phyloP scores from a whole-genome alignment of 352 stramenopile species.

The Pythium phragmitis region DNA sequence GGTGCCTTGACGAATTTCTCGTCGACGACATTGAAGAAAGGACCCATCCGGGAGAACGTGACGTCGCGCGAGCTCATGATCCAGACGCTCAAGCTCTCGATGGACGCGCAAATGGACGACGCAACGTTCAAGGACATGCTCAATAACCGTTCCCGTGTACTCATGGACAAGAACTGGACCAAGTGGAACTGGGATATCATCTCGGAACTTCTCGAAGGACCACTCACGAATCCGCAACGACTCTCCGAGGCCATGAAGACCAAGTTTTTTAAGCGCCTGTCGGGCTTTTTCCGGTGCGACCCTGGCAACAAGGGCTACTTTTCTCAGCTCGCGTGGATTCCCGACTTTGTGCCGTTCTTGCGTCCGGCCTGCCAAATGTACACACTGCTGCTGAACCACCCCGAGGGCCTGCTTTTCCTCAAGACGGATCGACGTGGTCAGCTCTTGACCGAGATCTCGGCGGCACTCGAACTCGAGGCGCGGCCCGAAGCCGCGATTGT shows the following conservation, averaged over 20 bases:
- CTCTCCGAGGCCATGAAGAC: constrained; percentile 90
- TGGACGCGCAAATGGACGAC: constrained; percentile 89
- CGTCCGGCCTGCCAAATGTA: constrained; percentile 89
- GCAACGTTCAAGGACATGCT: constrained; percentile 89
- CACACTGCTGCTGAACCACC: constrained; percentile 84
- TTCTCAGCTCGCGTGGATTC: constrained; percentile 86
- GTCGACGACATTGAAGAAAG: constrained; percentile 33
- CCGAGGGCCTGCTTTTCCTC: constrained; percentile 82
- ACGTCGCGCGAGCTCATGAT: constrained; percentile 87
- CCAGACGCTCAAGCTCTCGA: constrained; percentile 81
- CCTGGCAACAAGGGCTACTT: constrained; percentile 90
- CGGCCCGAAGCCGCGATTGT: constrained; percentile 86
- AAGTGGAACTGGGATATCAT: constrained; percentile 93
- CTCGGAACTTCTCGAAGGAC: constrained; percentile 84
- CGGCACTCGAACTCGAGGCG: constrained; percentile 78
- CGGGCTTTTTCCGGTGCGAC: constrained; percentile 89
- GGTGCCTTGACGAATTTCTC: constrained; percentile 29
- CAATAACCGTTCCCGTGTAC: constrained; percentile 78
- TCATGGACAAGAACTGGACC: constrained; percentile 89
- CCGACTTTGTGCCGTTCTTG: constrained; percentile 87
- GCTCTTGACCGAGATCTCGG: constrained; percentile 84
- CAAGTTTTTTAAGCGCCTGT: constrained; percentile 92
- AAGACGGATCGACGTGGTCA: constrained; percentile 86
- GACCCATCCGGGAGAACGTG: constrained; percentile 51
- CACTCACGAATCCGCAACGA: constrained; percentile 81